Evolutionary conservation across 2,329 filamentous ascomycete genomes (phyloP).

Genomic region (Hymenoscyphus fructigenus): DNA sequence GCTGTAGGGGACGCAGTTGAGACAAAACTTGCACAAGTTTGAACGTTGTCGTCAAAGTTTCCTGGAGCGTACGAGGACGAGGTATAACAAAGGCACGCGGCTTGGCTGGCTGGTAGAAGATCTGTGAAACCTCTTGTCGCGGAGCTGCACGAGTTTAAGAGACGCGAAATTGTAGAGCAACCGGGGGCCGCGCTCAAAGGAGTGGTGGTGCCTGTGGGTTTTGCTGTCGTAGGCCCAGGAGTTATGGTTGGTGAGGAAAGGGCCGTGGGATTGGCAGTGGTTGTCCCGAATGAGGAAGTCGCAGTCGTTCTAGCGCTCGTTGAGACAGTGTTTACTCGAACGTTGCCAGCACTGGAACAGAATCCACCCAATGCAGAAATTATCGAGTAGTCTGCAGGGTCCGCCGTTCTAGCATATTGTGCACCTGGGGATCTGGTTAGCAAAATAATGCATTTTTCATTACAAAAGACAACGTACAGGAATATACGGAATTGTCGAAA

Average conservation of each 20-base stretch:
- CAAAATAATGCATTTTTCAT: neutral
- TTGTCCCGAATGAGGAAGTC: constrained; percentile 1
- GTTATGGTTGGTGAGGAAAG: constrained; percentile 1
- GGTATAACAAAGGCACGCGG: constrained; percentile 18
- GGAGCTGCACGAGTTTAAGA: constrained; percentile 7
- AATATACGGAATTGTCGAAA: constrained; percentile 21
- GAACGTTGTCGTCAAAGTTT: constrained; percentile 14
- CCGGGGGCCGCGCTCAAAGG: constrained; percentile 3
- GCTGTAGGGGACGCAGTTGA: constrained; percentile 14
- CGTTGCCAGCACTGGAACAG: constrained; percentile 20
- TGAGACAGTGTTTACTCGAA: constrained; percentile 4
- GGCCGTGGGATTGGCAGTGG: neutral
- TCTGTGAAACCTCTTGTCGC: constrained; percentile 11
- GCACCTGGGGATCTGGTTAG: neutral
- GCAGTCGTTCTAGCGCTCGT: neutral
- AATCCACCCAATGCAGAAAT: constrained; percentile 15
- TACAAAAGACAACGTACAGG: constrained; percentile 12
- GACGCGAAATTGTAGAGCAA: constrained; percentile 9
- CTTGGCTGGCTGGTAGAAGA: constrained; percentile 5
- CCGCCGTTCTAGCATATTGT: constrained; percentile 16
- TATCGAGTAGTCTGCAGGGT: constrained; percentile 11
- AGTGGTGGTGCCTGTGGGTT: neutral
- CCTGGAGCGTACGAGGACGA: constrained; percentile 9
- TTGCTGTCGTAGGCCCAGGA: neutral
- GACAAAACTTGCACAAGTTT: constrained; percentile 14